Base-by-base conservation (phyloP, 2,329 filamentous ascomycete genomes). In the Fusarium sp. region DNA sequence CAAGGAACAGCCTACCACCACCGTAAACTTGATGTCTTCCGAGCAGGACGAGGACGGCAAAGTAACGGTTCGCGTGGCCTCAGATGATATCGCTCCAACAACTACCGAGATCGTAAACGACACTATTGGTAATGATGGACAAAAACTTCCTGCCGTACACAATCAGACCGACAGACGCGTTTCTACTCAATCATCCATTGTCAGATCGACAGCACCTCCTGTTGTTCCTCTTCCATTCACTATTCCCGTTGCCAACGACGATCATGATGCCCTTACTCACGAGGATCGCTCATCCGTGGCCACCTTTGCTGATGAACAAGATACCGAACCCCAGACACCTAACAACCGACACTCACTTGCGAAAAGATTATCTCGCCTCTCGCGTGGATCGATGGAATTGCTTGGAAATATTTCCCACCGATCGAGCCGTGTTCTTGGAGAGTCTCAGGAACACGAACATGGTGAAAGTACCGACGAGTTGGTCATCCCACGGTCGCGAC, bases 151-250 rank as follows among this genome's bases (percentile, higher is more conserved):
- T 14, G 49, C 60, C 72, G 74, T 52, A 7, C 19, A 50, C 16
- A 64, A 60, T 7, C 50, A 51, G 7, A 44, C 61, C 4, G 71
- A 70, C 23, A 68, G 72, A 48, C 67, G 73, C 21, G 51, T 68
- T 4, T 79, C 77, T 10, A 67, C 65, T 21, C 46, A 54, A 23
- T 71, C 66, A 21, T 60, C 65, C 6, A 48, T 63, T 28, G 72
- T 74, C 7, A 65, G 76, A 6, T 80, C 81, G 3, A 79, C 79
- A 7, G 77, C 81, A 16, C 80, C 85, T 28, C 79, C 84, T 10
- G 81, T 93, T 37, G 80, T 91, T 1, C 89, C 91, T 18, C 81
- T 93, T 3, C 91, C 91, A 1, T 92, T 93, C 77, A 85, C 77
- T 12, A 81, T 92, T 3, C 88, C 89, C 1, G 77, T 78, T 21